Evolutionary conservation across 2,329 filamentous ascomycete genomes (phyloP).

Genomic region (Claviceps purpurea): DNA sequence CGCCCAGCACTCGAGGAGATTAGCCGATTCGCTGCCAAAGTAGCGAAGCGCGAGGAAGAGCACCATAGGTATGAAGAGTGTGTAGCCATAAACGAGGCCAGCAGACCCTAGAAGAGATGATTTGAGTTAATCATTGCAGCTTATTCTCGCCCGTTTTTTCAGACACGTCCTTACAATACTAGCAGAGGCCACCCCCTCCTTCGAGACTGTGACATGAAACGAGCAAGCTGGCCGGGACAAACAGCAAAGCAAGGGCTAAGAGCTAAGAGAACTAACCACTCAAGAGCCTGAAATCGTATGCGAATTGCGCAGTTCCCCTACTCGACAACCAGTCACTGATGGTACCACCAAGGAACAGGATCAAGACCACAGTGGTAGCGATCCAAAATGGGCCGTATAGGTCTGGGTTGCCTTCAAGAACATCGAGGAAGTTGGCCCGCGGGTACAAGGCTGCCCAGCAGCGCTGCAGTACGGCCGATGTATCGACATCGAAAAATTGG

Average conservation of each 20-base stretch:
- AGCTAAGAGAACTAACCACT: constrained; percentile 44
- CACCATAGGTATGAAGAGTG: constrained; percentile 67
- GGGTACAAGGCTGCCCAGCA: constrained; percentile 86
- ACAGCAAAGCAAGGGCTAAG: not conserved
- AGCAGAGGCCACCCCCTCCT: too few species aligned
- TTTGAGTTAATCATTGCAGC: not conserved
- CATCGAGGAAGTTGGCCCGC: constrained; percentile 87
- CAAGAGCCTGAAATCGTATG: constrained; percentile 81
- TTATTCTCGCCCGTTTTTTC: too few species aligned
- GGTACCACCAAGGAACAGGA: constrained; percentile 87
- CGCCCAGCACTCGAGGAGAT: constrained; percentile 88
- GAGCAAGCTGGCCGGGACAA: not conserved
- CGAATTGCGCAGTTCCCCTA: constrained; percentile 58
- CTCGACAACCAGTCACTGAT: constrained; percentile 79
- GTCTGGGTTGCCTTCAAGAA: constrained; percentile 92
- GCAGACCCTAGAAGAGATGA: constrained; percentile 48
- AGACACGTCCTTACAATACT: too few species aligned
- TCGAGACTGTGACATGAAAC: too few species aligned
- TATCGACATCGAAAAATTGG: constrained; percentile 98
- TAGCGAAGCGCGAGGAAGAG: constrained; percentile 85
- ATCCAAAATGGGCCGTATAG: constrained; percentile 98
- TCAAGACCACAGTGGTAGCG: constrained; percentile 90
- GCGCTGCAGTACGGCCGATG: constrained; percentile 70
- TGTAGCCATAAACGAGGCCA: constrained; percentile 92
- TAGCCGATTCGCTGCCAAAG: constrained; percentile 88